These are phyloP conservation scores for Mycena citricolor DNA, from an alignment of 1,284 basidiomycete genomes.

Conservation along the genomic window DNA sequence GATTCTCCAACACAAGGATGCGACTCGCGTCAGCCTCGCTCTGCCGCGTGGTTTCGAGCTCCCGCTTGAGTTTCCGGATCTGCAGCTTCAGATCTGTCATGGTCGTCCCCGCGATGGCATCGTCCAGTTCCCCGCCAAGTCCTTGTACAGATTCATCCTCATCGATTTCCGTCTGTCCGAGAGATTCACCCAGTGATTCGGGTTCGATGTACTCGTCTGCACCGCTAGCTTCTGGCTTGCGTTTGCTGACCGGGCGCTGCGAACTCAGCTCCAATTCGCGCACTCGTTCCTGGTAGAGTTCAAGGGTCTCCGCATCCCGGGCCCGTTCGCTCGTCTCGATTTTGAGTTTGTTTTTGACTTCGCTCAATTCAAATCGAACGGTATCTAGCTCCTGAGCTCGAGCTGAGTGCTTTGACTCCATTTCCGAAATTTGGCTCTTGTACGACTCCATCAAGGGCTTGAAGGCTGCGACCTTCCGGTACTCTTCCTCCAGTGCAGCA, in stretches of 20 bases:
- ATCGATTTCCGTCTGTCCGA: slow-evolving; percentile 36
- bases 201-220: slow-evolving; percentile 40
- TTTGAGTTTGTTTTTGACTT: slow-evolving; percentile 67
- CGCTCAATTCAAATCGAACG: slow-evolving; percentile 76
- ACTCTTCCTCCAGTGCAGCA: slow-evolving; percentile 87
- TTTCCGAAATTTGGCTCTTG: slow-evolving; percentile 81
- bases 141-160: slow-evolving; percentile 53
- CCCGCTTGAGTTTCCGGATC: slow-evolving; percentile 79
- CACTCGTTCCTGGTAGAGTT: slow-evolving; percentile 89
- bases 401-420: slow-evolving; percentile 70
- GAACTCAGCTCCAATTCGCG: slow-evolving; percentile 80
- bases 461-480: slow-evolving; percentile 82
- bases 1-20: slow-evolving; percentile 82
- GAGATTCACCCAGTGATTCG: slow-evolving; percentile 34
- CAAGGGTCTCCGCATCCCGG: slow-evolving; percentile 82
- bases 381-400: slow-evolving; percentile 72
- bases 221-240: slow-evolving; percentile 22
- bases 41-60: slow-evolving; percentile 73
- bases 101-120: slow-evolving; percentile 80
- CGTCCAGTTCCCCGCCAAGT: slow-evolving; percentile 83
- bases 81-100: slow-evolving; percentile 90
- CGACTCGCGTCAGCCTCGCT: slow-evolving; percentile 76
- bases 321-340: slow-evolving; percentile 70
- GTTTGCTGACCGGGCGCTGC: slow-evolving; percentile 38
- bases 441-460: slow-evolving; percentile 93